phyloP scores from a whole-genome alignment of 192 early-diverging fungal genomes.

The Fimicolochytrium jonesii region DNA sequence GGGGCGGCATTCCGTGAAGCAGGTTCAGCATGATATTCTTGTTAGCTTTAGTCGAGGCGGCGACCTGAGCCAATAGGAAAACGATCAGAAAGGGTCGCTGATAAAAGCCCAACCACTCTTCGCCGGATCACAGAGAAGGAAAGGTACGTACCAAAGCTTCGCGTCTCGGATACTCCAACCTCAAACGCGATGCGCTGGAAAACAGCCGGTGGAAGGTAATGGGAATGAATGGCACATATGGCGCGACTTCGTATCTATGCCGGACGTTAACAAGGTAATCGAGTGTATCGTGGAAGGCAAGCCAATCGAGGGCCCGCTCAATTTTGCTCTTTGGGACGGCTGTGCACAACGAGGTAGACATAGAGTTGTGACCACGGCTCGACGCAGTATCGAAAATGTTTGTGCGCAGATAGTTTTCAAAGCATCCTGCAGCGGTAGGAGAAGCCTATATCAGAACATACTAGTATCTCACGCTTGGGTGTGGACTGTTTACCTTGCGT shows the following conservation, averaged over 20 bases:
- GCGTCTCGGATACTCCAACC: slow-evolving; percentile 68
- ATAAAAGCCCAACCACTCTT: too few species aligned
- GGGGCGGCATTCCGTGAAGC: slow-evolving; percentile 41
- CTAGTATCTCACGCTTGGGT: too few species aligned
- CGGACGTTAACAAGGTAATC: slow-evolving; percentile 42
- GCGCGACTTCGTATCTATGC: slow-evolving; percentile 54
- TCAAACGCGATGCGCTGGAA: slow-evolving; percentile 51
- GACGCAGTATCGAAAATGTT: slow-evolving; percentile 72
- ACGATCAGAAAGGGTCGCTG: too few species aligned
- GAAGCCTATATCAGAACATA: neutral
- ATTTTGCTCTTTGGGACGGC: slow-evolving; percentile 51
- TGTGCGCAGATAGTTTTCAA: slow-evolving; percentile 83
- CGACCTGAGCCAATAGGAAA: neutral
- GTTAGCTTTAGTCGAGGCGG: slow-evolving; percentile 44
- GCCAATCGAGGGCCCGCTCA: slow-evolving; percentile 67
- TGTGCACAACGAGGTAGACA: too few species aligned
- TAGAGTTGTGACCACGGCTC: slow-evolving; percentile 10
- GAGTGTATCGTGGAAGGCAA: slow-evolving; percentile 76
- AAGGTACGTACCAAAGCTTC: slow-evolving; percentile 62
- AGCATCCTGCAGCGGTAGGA: slow-evolving; percentile 84
- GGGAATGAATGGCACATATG: slow-evolving; percentile 68
- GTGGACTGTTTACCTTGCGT: slow-evolving; percentile 59
- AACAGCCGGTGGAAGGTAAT: slow-evolving; percentile 78
- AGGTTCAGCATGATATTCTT: slow-evolving; percentile 46
- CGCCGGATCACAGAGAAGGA: too few species aligned